Conservation (phyloP, 139 green algal species). For the Parachlorella kessleri region DNA sequence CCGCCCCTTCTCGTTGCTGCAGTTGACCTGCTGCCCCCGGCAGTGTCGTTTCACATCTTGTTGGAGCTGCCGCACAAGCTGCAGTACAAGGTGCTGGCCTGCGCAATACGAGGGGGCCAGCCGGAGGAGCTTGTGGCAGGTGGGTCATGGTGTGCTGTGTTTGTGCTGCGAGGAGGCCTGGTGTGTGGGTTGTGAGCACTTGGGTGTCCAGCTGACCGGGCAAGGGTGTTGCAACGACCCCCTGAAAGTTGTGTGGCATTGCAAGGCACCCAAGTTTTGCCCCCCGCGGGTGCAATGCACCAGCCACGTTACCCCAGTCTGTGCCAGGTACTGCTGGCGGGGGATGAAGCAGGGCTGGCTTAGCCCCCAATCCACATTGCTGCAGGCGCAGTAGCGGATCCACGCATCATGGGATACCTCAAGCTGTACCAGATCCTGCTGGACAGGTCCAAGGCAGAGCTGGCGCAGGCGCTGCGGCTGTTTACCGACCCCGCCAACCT, state of each 20-base stretch:
- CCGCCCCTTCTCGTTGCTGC: not conserved
- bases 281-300: not conserved
- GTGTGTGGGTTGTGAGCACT: too few relatives aligned
- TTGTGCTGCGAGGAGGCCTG: too few relatives aligned
- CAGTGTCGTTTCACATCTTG: conserved; percentile 28
- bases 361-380: not conserved
- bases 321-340: not conserved
- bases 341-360: not conserved
- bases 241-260: not conserved
- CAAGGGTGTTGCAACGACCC: not conserved
- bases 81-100: conserved; percentile 26
- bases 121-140: conserved; percentile 39
- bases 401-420: conserved; percentile 50
- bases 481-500: conserved; percentile 25
- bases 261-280: not conserved
- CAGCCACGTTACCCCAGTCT: not conserved
- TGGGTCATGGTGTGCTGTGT: too few relatives aligned
- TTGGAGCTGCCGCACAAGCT: conserved; percentile 20
- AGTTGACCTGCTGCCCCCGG: conserved; percentile 38
- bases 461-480: conserved; percentile 45
- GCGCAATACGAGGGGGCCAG: conserved; percentile 3
- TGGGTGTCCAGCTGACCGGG: not conserved
- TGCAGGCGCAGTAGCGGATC: conserved; percentile 48
- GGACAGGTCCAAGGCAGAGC: conserved; percentile 19
- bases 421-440: conserved; percentile 39